Base-by-base conservation (phyloP, 257 asterid genomes). In the Rubia yunnanensis region DNA sequence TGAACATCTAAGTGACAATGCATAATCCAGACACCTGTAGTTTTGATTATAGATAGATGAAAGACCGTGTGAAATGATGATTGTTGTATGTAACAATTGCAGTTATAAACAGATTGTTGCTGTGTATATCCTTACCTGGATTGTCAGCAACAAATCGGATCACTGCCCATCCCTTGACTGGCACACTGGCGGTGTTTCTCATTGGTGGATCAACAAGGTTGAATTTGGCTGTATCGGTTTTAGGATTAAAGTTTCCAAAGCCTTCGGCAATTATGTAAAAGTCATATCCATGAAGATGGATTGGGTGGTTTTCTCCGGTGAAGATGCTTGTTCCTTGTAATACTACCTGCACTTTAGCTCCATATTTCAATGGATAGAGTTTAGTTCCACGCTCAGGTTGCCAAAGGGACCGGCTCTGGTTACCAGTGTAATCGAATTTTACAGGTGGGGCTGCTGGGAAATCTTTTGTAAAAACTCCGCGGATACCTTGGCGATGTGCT, bases 1-100 rank as follows among this genome's bases (percentile, higher is more conserved):
- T 91, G 98, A 48, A 83, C 95, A 76, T 88, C 98, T 90, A 91
- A 80, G 79, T 91, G 98, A 74, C 96, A 91, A 60, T 91, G 98
- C 88, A 91, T 41, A 59, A 91, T 13, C 98, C 98, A 91, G 4
- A 83, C 84, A 44, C 98, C 96, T 90, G 76, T 38, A 1, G 9
- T 54, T 54, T 22, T 3, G 32, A 5, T 23, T 34, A 35, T 30
- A 10, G 27, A 34, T 5, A 52, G 34, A 62, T 24, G 15, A 32
- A 10, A 31, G 30, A 38, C 62, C 50, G 14, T 23, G 41, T 8
- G 41, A 18, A 62, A 3, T 13, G 14, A 26, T 27, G 65, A 20
- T 10, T 17, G 15, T 36, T 3, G 2, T n/a, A 27, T 53, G 14
- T 7, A 23, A 62, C 7, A 22, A 1, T n/a, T 10, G 15, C 22